Conservation (phyloP, 768 basidiomycete species). For the Suillus discolor region DNA sequence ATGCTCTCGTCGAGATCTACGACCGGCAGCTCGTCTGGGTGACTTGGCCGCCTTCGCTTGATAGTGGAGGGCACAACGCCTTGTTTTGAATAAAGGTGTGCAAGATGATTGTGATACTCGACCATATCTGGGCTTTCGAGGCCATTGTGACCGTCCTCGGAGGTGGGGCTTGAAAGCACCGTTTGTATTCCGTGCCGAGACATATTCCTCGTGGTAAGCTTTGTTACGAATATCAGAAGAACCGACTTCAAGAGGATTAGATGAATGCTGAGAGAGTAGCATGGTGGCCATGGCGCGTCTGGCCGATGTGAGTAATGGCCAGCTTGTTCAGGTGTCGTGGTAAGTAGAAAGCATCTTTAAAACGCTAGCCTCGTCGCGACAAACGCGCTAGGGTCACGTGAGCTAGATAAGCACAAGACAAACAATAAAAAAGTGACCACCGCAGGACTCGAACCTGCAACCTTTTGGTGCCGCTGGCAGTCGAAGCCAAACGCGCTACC, state of each 20-base stretch:
- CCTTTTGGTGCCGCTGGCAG: conserved; percentile 80
- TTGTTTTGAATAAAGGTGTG: conserved; percentile 40
- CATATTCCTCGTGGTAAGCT: conserved; percentile 43
- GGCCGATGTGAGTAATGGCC: not conserved
- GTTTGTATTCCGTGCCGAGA: conserved; percentile 36
- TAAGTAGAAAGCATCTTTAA: not conserved
- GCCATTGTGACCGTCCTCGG: conserved; percentile 54
- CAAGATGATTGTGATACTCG: conserved; percentile 54
- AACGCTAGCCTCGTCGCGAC: not conserved
- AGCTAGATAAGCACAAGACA: conserved; percentile 1
- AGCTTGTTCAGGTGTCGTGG: not conserved
- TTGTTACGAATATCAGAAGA: conserved; percentile 61
- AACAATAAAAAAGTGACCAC: conserved; percentile 56
- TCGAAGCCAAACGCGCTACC: conserved; percentile 97
- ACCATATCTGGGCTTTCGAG: conserved; percentile 41
- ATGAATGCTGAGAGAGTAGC: conserved; percentile 68
- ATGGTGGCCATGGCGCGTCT: conserved; percentile 36
- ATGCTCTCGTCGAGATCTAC: conserved; percentile 55
- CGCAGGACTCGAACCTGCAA: conserved; percentile 97
- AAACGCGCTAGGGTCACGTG: conserved; percentile 10
- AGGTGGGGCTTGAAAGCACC: conserved; percentile 38
- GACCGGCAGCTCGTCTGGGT: conserved; percentile 27
- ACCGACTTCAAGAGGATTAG: conserved; percentile 70
- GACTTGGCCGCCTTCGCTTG: conserved; percentile 17
- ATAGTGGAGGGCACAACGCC: conserved; percentile 20